phyloP scores from a whole-genome alignment of 306 rosid genomes.

The Prunus davidiana region DNA sequence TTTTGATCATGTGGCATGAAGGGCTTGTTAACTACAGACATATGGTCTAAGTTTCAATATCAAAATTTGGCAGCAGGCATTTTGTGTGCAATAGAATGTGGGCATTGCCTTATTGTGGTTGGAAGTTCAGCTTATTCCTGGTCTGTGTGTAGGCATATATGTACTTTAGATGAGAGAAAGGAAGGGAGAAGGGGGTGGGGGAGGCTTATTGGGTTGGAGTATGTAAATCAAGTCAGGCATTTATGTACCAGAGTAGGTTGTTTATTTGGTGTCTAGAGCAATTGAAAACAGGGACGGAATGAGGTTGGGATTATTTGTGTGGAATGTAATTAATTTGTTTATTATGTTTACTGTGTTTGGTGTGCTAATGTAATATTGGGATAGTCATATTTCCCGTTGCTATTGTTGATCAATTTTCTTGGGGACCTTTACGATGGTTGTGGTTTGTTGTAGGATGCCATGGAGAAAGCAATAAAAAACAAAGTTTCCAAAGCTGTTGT shows the following conservation, averaged over 20 bases:
- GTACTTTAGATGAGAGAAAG: not conserved
- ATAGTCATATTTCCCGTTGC: not conserved
- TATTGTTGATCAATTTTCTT: not conserved
- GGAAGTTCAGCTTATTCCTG: not conserved
- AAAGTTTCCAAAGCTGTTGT: slow-evolving; percentile 99
- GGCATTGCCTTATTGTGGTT: not conserved
- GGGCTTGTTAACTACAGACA: not conserved
- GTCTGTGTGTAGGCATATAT: not conserved
- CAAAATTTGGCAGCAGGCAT: not conserved
- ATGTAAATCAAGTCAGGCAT: not conserved
- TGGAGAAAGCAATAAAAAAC: slow-evolving; percentile 97
- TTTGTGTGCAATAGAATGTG: not conserved
- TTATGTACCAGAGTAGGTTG: not conserved
- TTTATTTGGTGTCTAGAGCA: not conserved
- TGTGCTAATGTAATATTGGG: not conserved
- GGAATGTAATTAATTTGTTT: not conserved
- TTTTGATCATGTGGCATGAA: not conserved
- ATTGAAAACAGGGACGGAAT: not conserved
- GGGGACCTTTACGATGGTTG: slow-evolving; percentile 22
- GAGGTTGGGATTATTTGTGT: not conserved
- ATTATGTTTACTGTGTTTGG: not conserved
- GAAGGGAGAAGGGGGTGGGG: not conserved
- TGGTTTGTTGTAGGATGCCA: slow-evolving; percentile 73
- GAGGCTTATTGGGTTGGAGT: not conserved
- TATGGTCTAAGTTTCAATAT: not conserved